These are phyloP conservation scores for Epichloe gansuensis DNA, from an alignment of 2,329 filamentous ascomycete genomes.

Conservation along the genomic window DNA sequence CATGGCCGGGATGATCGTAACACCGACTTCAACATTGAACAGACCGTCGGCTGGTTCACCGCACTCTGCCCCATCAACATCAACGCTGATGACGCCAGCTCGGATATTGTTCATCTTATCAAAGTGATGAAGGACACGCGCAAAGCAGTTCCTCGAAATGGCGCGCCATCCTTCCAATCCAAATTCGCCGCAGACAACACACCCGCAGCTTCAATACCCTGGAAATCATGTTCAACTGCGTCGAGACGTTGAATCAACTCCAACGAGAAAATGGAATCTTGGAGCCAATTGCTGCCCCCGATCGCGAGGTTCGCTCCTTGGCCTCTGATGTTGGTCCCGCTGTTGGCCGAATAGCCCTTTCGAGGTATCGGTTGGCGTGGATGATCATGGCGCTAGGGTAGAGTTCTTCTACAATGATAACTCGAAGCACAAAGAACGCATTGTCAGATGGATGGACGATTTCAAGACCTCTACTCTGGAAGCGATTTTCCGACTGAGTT, in stretches of 20 bases:
- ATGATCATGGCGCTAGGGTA: slow-evolving; percentile 30
- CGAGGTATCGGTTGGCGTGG: slow-evolving; percentile 35
- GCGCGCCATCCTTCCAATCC: slow-evolving; percentile 37
- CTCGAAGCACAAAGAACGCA: slow-evolving; percentile 29
- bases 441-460: slow-evolving; percentile 32
- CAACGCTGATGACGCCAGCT: slow-evolving; percentile 28
- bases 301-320: slow-evolving; percentile 23
- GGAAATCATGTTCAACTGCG: slow-evolving; percentile 47
- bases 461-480: slow-evolving; percentile 36
- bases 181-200: slow-evolving; percentile 26
- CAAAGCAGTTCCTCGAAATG: slow-evolving; percentile 29
- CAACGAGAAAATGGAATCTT: slow-evolving; percentile 37
- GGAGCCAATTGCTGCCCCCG: slow-evolving; percentile 31
- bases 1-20: slow-evolving; percentile 34
- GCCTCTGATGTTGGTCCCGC: slow-evolving; percentile 32
- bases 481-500: slow-evolving; percentile 28
- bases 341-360: slow-evolving; percentile 37
- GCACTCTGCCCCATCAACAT: slow-evolving; percentile 40
- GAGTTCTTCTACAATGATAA: slow-evolving; percentile 33
- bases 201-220: slow-evolving; percentile 32
- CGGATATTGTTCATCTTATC: slow-evolving; percentile 39
- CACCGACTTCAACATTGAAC: slow-evolving; percentile 36
- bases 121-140: slow-evolving; percentile 42
- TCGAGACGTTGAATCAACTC: slow-evolving; percentile 36
- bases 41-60: slow-evolving; percentile 51